Evolutionary conservation across 768 basidiomycete genomes (phyloP).

Genomic region (Tephrocybe sp.): DNA sequence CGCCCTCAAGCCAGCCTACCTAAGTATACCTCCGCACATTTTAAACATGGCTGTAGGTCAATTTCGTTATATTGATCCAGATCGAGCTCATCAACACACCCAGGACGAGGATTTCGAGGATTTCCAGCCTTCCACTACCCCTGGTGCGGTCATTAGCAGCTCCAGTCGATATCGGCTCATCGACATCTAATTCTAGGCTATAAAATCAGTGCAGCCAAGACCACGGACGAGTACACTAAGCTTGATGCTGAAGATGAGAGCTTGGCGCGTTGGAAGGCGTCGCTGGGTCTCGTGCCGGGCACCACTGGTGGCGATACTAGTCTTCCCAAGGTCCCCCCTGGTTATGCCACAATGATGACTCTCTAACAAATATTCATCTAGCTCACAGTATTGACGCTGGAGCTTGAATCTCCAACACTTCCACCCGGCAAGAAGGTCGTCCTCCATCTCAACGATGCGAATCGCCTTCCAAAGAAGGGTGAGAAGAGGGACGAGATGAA

Average conservation of each 20-base stretch:
- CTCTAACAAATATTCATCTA: slow-evolving; percentile 30
- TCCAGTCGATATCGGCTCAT: slow-evolving; percentile 6
- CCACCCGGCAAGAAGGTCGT: slow-evolving; percentile 55
- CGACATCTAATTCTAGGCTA: slow-evolving; percentile 51
- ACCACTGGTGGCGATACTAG: slow-evolving; percentile 29
- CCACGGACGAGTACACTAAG: slow-evolving; percentile 77
- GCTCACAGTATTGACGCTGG: slow-evolving; percentile 74
- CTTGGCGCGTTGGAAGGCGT: slow-evolving; percentile 94
- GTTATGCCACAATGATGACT: background rate
- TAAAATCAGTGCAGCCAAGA: slow-evolving; percentile 66
- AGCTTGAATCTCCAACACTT: slow-evolving; percentile 76
- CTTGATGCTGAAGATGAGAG: slow-evolving; percentile 92
- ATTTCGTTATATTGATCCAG: background rate
- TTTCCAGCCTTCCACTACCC: slow-evolving; percentile 62
- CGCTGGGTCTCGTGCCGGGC: slow-evolving; percentile 75
- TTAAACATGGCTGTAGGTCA: background rate
- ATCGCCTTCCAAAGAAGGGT: slow-evolving; percentile 34
- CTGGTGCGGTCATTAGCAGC: slow-evolving; percentile 41
- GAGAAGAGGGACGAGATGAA: slow-evolving; percentile 77
- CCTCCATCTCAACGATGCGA: slow-evolving; percentile 61
- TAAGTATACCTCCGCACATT: too few species aligned
- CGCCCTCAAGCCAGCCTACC: too few species aligned
- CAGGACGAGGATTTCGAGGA: slow-evolving; percentile 70
- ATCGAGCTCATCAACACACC: slow-evolving; percentile 8
- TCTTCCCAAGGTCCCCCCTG: slow-evolving; percentile 62